These are phyloP conservation scores for Pichia phayaonensis DNA, from an alignment of 805 yeast genomes.

Conservation along the genomic window DNA sequence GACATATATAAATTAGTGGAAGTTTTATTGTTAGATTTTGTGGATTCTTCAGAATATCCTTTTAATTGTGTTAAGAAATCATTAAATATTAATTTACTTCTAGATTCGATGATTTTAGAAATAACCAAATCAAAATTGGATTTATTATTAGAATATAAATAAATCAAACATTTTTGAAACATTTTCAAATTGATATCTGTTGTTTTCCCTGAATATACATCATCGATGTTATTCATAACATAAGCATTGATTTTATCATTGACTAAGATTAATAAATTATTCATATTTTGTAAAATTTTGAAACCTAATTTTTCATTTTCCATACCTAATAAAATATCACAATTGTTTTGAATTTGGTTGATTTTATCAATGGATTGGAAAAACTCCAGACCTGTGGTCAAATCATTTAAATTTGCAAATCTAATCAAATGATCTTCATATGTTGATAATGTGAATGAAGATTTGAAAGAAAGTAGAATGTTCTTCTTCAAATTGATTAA, in stretches of 20 bases:
- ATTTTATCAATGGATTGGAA: slow-evolving; percentile 55
- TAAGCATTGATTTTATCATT: slow-evolving; percentile 45
- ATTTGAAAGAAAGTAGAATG: slow-evolving; percentile 45
- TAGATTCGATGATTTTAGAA: slow-evolving; percentile 54
- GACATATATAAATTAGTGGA: slow-evolving; percentile 37
- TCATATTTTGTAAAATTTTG: slow-evolving; percentile 54
- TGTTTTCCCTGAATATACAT: slow-evolving; percentile 19
- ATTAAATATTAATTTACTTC: slow-evolving; percentile 55
- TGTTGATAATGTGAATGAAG: slow-evolving; percentile 60
- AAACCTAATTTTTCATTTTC: slow-evolving; percentile 61
- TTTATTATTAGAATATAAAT: slow-evolving; percentile 30
- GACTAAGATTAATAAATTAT: slow-evolving; percentile 42
- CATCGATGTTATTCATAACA: slow-evolving; percentile 25
- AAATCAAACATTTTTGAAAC: slow-evolving; percentile 27
- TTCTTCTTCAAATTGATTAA: slow-evolving; percentile 42
- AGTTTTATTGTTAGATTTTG: slow-evolving; percentile 30
- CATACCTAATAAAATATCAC: slow-evolving; percentile 63
- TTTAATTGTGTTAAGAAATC: slow-evolving; percentile 59
- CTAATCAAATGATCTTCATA: slow-evolving; percentile 51
- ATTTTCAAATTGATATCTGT: slow-evolving; percentile 12
- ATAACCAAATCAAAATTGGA: slow-evolving; percentile 53
- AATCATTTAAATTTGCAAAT: slow-evolving; percentile 31
- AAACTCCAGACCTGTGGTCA: slow-evolving; percentile 40
- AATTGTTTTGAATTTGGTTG: slow-evolving; percentile 54
- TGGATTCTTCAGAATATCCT: slow-evolving; percentile 25